A percentile compares a stretch with the other conserved stretches of the same genome.
These are phyloP conservation scores for Sesbania bispinosa DNA, from an alignment of 306 rosid genomes.

Conservation along the genomic window DNA sequence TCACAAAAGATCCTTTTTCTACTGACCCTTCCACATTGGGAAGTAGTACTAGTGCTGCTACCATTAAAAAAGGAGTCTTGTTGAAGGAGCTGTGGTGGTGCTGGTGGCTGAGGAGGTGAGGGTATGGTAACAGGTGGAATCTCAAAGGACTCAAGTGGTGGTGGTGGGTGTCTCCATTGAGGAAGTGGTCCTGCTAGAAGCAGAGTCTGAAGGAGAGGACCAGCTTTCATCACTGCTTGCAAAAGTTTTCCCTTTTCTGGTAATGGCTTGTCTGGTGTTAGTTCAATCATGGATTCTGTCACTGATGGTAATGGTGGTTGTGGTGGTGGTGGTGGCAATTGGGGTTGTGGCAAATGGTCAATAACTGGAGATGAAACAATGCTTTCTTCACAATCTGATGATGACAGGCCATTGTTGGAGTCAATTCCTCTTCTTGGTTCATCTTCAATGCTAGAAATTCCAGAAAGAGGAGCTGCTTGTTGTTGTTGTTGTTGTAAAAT, in stretches of 20 bases:
- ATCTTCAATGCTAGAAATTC: constrained; percentile 92
- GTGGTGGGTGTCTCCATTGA: constrained; percentile 99
- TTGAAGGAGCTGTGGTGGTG: constrained; percentile 36
- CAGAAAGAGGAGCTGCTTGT: constrained; percentile 65
- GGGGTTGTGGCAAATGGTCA: constrained; percentile 51
- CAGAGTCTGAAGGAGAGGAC: constrained; percentile 85
- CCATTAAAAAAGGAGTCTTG: constrained; percentile 48
- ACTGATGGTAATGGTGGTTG: background rate
- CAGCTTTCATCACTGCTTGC: constrained; percentile 98
- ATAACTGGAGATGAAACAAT: constrained; percentile 85
- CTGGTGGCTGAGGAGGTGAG: constrained; percentile 27
- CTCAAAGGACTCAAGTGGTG: constrained; percentile 80
- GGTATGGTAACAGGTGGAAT: constrained; percentile 89
- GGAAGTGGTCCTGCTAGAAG: constrained; percentile 97
- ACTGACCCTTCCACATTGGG: constrained; percentile 53
- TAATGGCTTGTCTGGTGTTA: constrained; percentile 60
- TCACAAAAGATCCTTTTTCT: constrained; percentile 64
- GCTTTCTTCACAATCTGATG: constrained; percentile 98
- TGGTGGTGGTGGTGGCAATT: constrained; percentile 21
- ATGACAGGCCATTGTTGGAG: constrained; percentile 69
- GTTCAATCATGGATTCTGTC: constrained; percentile 37
- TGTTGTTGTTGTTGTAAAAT: constrained; percentile 38
- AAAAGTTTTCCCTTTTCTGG: constrained; percentile 97
- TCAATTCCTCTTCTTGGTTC: constrained; percentile 79
- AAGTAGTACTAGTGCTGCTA: constrained; percentile 22